Conservation (phyloP, 257 asterid genomes). For the Przewalskia tangutica region DNA sequence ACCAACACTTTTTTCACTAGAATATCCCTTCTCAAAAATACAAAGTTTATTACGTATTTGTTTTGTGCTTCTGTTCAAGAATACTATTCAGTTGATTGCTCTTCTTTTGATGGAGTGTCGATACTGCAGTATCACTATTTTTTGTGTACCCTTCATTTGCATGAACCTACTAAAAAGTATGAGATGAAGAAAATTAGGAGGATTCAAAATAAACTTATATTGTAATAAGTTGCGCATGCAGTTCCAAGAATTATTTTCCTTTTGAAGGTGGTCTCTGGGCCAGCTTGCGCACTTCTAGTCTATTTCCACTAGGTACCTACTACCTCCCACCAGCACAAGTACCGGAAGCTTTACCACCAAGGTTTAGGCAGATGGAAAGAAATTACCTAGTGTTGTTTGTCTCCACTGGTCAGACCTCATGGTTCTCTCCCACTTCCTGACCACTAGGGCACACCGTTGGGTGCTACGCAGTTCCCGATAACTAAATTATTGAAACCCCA, state of each 20-base stretch:
- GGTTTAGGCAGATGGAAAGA: neutral
- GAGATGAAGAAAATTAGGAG: neutral
- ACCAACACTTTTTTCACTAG: neutral
- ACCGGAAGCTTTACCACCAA: neutral
- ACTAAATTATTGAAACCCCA: neutral
- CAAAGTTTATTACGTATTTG: neutral
- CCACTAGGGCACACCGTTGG: neutral
- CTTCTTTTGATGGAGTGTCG: neutral
- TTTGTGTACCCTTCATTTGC: neutral
- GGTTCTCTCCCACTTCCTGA: neutral
- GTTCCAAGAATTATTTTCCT: neutral
- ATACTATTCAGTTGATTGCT: neutral
- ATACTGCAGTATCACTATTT: neutral
- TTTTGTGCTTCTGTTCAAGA: neutral
- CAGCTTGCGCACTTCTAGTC: neutral
- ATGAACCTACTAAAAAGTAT: neutral
- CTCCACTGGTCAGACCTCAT: neutral
- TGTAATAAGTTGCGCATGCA: neutral
- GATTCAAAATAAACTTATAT: neutral
- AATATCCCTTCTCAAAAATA: neutral
- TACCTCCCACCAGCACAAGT: neutral
- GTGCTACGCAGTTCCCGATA: neutral
- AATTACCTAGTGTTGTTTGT: neutral
- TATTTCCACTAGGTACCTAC: neutral
- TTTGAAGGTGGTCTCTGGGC: neutral